Evolutionary conservation across 2,329 filamentous ascomycete species (phyloP), one percentile per base, ranked within the genome.

Genomic region (Cladophialophora chaetospira): DNA sequence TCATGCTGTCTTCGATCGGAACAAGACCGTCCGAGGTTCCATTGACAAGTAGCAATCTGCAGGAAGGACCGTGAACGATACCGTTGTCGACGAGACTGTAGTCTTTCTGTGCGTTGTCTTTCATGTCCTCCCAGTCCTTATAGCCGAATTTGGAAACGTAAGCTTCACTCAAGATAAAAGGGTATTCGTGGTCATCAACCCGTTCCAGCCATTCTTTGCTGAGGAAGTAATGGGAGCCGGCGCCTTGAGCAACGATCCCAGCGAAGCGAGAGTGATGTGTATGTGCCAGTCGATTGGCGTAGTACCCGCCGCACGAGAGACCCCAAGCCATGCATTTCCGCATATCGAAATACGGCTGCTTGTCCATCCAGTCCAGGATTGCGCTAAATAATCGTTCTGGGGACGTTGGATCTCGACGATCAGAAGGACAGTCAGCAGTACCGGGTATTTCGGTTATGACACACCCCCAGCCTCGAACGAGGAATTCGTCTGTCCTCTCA

Each of bases 101-200:
- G 69, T 80, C 82, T 67, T 79, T 77, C 70, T 84, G 82, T 19
- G 78, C 81, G 0, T 79, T 74, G 5, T 76, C 71, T 43, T 79
- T 71, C 63, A 85, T 84, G 19, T 81, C 81, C n/a, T 81, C 79
- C 2, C 81, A 78, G 29, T 73, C 77, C 10, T 69, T 69, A 63
- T 82, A 88, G 2, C 85, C 85, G 63, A 86, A 83, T 72, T 88
- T 88, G 68, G 77, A 73, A 0, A 81, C 79, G 68, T 88, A 77
- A 6, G 81, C 79, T 1, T 80, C 78, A 17, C 76, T 77, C 70
- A 60, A 79, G 74, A 71, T 63, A 63, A 86, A 87, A 1, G 84
- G 84, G 68, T 87, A 88, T 71, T 88, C 86, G 63, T 88, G 84
- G 17, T 82, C 80, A 62, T 88, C 83, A 0, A 82, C 83, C 63